Percentiles rank a stretch among this genome's conserved stretches.
These are phyloP conservation scores for Coccomyxa sp. DNA, from an alignment of 139 green algal species.

Conservation along the genomic window DNA sequence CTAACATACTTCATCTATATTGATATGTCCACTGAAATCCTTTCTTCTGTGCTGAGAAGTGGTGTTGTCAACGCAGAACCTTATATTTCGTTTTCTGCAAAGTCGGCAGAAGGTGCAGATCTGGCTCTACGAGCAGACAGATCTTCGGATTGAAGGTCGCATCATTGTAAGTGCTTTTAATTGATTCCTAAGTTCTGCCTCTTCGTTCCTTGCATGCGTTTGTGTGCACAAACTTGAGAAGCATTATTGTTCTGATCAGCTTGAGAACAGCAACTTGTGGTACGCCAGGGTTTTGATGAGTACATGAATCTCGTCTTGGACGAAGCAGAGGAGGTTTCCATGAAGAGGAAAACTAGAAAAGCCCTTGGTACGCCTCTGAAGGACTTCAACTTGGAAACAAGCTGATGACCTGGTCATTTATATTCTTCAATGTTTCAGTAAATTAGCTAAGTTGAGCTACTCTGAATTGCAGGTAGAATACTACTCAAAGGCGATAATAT, in stretches of 20 bases:
- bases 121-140: conserved; percentile 95
- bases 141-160: conserved; percentile 90
- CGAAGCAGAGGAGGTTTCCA: conserved; percentile 94
- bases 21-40: too few species aligned
- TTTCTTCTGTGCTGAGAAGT: background rate
- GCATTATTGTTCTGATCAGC: background rate
- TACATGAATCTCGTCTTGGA: conserved; percentile 99
- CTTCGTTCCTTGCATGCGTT: background rate
- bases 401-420: too few species aligned
- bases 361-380: conserved; percentile 53
- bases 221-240: background rate
- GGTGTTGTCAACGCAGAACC: conserved; percentile 57
- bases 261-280: background rate
- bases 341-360: conserved; percentile 91
- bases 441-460: background rate
- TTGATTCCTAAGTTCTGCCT: background rate
- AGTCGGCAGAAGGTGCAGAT: conserved; percentile 91
- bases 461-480: conserved; percentile 61
- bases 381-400: background rate
- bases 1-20: background rate
- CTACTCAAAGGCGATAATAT: conserved; percentile 98
- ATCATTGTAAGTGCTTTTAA: conserved; percentile 77
- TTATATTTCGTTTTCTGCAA: conserved; percentile 98
- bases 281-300: conserved; percentile 89
- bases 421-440: too few species aligned